Conservation (phyloP, 345 rosid genomes). For the Rhodamnia argentea region DNA sequence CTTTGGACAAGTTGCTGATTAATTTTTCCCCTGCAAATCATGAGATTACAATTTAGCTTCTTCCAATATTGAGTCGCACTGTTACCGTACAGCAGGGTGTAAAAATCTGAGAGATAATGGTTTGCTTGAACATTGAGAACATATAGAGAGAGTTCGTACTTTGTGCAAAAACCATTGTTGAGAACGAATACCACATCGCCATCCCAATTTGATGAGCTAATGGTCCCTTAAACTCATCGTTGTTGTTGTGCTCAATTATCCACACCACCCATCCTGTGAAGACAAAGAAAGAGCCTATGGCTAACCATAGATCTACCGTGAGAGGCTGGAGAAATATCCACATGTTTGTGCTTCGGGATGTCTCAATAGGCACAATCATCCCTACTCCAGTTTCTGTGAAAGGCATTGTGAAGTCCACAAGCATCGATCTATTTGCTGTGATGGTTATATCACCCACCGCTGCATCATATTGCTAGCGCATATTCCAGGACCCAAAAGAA, state of each 20-base stretch:
- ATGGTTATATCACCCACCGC: conserved; percentile 41
- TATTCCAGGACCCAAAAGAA: background rate
- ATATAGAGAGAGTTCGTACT: conserved; percentile 5
- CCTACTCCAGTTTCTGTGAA: conserved; percentile 34
- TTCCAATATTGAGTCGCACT: background rate
- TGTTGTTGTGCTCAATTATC: conserved; percentile 31
- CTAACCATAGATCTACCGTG: conserved; percentile 34
- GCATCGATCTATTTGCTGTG: conserved; percentile 10
- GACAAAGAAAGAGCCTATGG: conserved; percentile 17
- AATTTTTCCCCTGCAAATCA: conserved; percentile 30
- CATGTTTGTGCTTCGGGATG: conserved; percentile 7
- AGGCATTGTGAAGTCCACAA: conserved; percentile 40
- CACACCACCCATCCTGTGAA: conserved; percentile 33
- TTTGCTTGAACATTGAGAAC: background rate
- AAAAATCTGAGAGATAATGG: background rate
- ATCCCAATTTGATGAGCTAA: conserved; percentile 23
- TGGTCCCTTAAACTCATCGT: conserved; percentile 31
- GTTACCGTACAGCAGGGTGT: background rate
- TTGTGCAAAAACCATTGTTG: conserved; percentile 38
- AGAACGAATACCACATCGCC: conserved; percentile 31
- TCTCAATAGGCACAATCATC: conserved; percentile 22
- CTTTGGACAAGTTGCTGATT: conserved; percentile 24
- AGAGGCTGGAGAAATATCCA: conserved; percentile 54
- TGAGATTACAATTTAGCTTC: background rate
- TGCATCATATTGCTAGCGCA: background rate